These are phyloP conservation scores for Thraustochytrium striatum DNA, from an alignment of 352 stramenopile genomes.

Conservation along the genomic window DNA sequence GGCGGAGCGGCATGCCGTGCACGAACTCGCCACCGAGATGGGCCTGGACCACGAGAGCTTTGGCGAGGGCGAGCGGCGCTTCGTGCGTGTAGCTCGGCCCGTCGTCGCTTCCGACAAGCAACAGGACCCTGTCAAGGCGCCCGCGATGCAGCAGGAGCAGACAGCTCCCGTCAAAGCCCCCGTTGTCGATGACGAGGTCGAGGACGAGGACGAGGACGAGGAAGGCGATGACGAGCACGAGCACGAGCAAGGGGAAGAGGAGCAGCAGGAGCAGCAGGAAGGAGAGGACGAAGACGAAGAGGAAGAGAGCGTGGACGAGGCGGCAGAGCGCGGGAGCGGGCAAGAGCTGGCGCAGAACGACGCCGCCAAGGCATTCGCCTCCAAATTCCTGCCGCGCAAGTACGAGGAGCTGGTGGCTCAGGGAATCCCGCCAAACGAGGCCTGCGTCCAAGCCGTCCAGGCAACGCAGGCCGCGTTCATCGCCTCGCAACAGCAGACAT, in stretches of 20 bases:
- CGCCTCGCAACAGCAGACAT: background rate
- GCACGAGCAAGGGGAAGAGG: conserved; percentile 32
- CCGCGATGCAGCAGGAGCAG: too few relatives aligned
- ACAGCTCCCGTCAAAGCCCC: too few relatives aligned
- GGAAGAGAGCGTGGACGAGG: too few relatives aligned
- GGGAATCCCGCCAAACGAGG: conserved; percentile 24
- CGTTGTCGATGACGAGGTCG: background rate
- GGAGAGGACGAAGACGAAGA: background rate
- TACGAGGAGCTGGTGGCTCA: conserved; percentile 18
- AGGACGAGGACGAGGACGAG: conserved; percentile 13
- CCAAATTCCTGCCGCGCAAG: background rate
- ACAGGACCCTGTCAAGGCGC: too few relatives aligned
- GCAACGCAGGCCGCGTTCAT: conserved; percentile 5
- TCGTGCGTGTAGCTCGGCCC: background rate
- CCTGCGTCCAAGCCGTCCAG: conserved; percentile 7
- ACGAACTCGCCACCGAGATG: conserved; percentile 1
- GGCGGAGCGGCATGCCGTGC: background rate
- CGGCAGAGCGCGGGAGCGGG: too few relatives aligned
- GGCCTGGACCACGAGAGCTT: background rate
- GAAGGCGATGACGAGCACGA: background rate
- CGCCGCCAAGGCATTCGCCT: background rate
- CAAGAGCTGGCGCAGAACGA: background rate
- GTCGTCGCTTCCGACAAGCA: too few relatives aligned
- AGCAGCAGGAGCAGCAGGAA: conserved; percentile 45
- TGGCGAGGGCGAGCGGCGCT: background rate